These are phyloP conservation scores for Aspergillus versicolor DNA, from an alignment of 2,329 filamentous ascomycete species.

Conservation along the genomic window DNA sequence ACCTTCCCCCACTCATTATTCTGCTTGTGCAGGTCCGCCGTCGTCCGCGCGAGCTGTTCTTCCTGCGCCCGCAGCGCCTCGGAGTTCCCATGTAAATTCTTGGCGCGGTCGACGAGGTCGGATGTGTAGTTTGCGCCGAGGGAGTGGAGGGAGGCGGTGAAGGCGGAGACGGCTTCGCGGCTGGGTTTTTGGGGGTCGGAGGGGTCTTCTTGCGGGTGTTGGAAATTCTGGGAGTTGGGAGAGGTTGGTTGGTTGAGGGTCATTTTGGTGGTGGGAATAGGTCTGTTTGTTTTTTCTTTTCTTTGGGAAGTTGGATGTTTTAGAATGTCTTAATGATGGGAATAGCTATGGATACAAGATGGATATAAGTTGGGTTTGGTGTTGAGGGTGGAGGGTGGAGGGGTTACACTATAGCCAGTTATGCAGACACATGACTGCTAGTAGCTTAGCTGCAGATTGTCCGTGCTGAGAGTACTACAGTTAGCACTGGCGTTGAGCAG, in stretches of 20 bases:
- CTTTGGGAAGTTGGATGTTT: background rate
- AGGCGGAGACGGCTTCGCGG: conserved; percentile 44
- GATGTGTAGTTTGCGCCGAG: conserved; percentile 51
- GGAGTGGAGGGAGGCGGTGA: conserved; percentile 44
- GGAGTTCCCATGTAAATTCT: conserved; percentile 57
- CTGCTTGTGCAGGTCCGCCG: conserved; percentile 52
- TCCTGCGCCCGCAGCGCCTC: conserved; percentile 57
- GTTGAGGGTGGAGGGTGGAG: background rate
- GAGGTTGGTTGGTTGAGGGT: background rate
- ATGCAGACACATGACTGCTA: too few species aligned
- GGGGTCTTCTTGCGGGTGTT: background rate
- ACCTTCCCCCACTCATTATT: conserved; percentile 55
- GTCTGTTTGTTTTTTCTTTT: too few species aligned
- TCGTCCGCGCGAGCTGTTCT: conserved; percentile 50
- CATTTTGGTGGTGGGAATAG: too few species aligned
- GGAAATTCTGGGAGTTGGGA: background rate
- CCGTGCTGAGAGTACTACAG: too few species aligned
- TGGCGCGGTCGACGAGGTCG: conserved; percentile 54
- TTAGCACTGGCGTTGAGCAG: too few species aligned
- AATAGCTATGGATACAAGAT: too few species aligned
- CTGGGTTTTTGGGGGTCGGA: conserved; percentile 24
- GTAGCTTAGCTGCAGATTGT: too few species aligned
- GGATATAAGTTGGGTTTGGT: background rate
- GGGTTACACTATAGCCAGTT: background rate
- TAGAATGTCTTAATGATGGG: background rate